Percentiles rank a stretch among this genome's conserved stretches.
Evolutionary conservation across 768 basidiomycete genomes (phyloP).

Genomic region (Phanerodontia chrysosporium): DNA sequence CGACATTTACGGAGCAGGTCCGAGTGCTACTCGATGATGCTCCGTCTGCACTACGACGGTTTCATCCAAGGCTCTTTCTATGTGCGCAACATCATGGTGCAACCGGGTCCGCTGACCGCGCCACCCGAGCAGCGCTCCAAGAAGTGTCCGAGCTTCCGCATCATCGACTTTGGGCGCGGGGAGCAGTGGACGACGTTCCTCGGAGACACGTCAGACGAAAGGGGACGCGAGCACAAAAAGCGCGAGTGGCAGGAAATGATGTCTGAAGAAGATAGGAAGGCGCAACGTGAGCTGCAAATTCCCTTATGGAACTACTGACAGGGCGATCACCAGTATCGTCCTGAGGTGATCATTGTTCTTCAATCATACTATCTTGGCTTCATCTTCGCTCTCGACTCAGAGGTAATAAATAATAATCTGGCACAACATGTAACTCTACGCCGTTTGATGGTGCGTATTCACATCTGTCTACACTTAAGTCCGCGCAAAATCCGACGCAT

Average conservation of each 20-base stretch:
- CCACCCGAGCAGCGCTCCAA: constrained; percentile 24
- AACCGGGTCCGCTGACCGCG: constrained; percentile 36
- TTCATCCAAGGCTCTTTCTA: constrained; percentile 38
- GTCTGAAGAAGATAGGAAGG: background rate
- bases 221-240: background rate
- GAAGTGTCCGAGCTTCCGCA: constrained; percentile 33
- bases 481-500: too few relatives aligned
- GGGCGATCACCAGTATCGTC: too few relatives aligned
- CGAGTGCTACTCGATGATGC: constrained; percentile 27
- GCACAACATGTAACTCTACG: too few relatives aligned
- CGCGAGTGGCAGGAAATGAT: background rate
- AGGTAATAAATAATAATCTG: too few relatives aligned
- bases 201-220: background rate
- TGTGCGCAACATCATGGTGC: constrained; percentile 39
- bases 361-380: too few relatives aligned
- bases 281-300: constrained; percentile 1
- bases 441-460: too few relatives aligned
- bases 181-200: background rate
- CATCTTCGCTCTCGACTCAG: too few relatives aligned
- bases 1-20: constrained; percentile 3
- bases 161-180: constrained; percentile 46
- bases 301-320: background rate
- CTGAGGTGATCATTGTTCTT: too few relatives aligned
- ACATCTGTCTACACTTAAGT: too few relatives aligned
- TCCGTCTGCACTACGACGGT: constrained; percentile 35